Evolutionary conservation across 2,329 filamentous ascomycete genomes (phyloP), one percentile per base, ranked within the genome.

Genomic region (Diaporthe vaccinii): DNA sequence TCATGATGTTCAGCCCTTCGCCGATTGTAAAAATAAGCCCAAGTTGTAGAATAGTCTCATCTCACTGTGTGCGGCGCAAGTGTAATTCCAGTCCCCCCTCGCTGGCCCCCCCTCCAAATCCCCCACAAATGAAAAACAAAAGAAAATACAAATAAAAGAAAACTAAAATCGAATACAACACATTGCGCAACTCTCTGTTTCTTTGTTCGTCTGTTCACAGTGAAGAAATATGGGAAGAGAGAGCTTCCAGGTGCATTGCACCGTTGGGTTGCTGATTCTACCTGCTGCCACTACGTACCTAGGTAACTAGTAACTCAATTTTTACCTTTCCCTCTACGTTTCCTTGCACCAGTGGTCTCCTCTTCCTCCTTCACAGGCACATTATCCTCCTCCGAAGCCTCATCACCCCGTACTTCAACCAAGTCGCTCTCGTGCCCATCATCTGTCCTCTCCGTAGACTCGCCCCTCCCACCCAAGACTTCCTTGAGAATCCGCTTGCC

Each of bases 401-500:
- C 67, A 25, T 73, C 69, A 49, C 72, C 74, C 39, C 53, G 57
- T n/a, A 49, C 62, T 49, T 76, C 75, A 12, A 68, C 71, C 51
- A 77, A 25, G 57, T 78, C 76, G 41, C 76, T 75, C 31, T 76
- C 74, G 25, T 75, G 58, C 28, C 62, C 76, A 22, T 74, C 75
- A 44, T 75, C 75, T 34, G 73, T 78, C 31, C 77, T 79, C 70
- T 75, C 75, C 14, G 49, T 74, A 12, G 76, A 74, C 7, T 79
- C 77, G 44, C 76, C 76, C 5, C 69, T 65, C 34, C 81, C 79
- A 34, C 78, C 82, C 2, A 91, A 82, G 1, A 95, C 90, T 80
- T 93, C 91, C 58, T 90, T 90, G 65, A 96, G 87, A 70, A 96
- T 93, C 81, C 93, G 91, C 78, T 91, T 91, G 12, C 92, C 91